Base-by-base conservation (phyloP, 352 stramenopile species). In the Pythium aphanidermatum region DNA sequence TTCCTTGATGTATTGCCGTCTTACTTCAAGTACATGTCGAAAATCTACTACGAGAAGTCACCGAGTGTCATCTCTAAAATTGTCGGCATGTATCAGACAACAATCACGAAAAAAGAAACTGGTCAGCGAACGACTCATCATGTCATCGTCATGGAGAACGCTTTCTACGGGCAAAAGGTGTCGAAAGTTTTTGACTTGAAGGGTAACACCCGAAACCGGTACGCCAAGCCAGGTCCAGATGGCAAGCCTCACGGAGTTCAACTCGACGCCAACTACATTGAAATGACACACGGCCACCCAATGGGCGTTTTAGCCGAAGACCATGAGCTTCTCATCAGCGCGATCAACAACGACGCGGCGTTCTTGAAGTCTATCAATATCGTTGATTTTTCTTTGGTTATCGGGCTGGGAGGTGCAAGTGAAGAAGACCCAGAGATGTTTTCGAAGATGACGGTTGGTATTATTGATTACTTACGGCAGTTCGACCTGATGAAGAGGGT, bases 401-500 rank as follows among this genome's bases (percentile, higher is more conserved):
- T 99, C 9, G 65, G 96, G 46, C 42, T 97, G 79, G 51, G 74
- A 80, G 31, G 53, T 10, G 49, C 86, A 60, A 48, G 76, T 2
- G 49, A 63, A 1, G 55, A 48, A 17, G 40, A 47, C 9, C 46
- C 60, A 10, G 54, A 67, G 16, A 57, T 65, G 24, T 67, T 64
- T 45, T 75, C 69, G 0, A 66, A 80, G 55, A 95, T 99, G 56
- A 94, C 97, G 12, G 90, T 98, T 17, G 96, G 96, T 5, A 98
- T 99, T 48, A 99, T 99, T 63, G 96, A 99, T 73, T 99, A 99
- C 56, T 88, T 99, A 72, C 74, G 96, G 5, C 96, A 97, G 49
- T 99, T 99, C 59, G 96, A 99, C 64, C 89, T 99, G 42, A 91
- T 98, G 54, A 99, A 99, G 65, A 90, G 97, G 20, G 97, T 99